Base-by-base conservation (phyloP, 2,329 filamentous ascomycete species). In the Clonostachys rhizophaga region DNA sequence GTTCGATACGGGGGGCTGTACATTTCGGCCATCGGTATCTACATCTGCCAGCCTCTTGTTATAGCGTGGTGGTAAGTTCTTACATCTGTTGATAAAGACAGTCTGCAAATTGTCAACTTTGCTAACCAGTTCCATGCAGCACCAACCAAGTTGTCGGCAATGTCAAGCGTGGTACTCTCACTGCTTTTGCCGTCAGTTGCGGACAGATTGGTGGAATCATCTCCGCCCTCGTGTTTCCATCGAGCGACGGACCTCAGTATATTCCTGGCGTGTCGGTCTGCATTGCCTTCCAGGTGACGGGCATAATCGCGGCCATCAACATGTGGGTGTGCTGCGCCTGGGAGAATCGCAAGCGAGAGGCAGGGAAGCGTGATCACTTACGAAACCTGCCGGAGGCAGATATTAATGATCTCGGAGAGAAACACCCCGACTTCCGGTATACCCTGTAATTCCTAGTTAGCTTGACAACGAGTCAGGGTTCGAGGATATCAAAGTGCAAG, bases 131-230 rank as follows among this genome's bases (percentile, higher is more conserved):
- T 11, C n/a, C 4, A 39, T n/a, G 14, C 36, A 42, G 39, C 45
- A 12, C 44, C 37, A 71, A 76, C 60, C 75, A 77, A 50, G 58
- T 75, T 5, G 66, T 71, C 13, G 70, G 68, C 8, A 71, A 66
- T 45, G 71, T 70, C 40, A 77, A 76, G 55, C 66, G 68, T 45
- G 69, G 72, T 17, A 68, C 68, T 5, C 65, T 68, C 1, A 71
- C 71, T 35, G 72, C 70, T 0, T 67, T 74, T 52, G 70, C 72
- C 46, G 71, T 74, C 18, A 65, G 62, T 6, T 64, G 72, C 39
- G 72, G 72, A 0, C 74, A 75, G 58, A 17, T 66, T 34, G 65
- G 59, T n/a, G 63, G 64, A 24, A 58, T 60, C 47, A 55, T 59
- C 48, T 58, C 55, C 5, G 54, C 55, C 3, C 34, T 57, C 46